These are phyloP conservation scores for Spinellus fusiger DNA, from an alignment of 192 early-diverging fungal genomes.

Conservation along the genomic window DNA sequence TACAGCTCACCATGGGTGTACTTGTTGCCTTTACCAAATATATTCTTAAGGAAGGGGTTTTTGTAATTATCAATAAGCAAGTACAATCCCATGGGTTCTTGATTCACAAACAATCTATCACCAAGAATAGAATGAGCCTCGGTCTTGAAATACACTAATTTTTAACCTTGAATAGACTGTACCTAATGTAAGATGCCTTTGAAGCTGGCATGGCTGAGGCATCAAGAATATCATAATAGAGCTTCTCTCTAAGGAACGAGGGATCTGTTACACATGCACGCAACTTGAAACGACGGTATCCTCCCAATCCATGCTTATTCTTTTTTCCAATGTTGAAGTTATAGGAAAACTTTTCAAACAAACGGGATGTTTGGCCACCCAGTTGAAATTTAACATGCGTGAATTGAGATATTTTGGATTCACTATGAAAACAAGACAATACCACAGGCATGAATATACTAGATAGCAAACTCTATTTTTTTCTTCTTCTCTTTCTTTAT, in stretches of 20 bases:
- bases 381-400: constrained; percentile 1
- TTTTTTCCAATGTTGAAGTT: background rate
- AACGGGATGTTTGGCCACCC: background rate
- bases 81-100: constrained; percentile 28
- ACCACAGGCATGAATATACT: background rate
- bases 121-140: background rate
- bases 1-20: constrained; percentile 5
- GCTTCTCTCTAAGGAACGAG: constrained; percentile 32
- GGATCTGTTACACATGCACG: constrained; percentile 30
- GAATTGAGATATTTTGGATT: background rate
- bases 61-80: constrained; percentile 37
- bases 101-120: constrained; percentile 29
- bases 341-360: constrained; percentile 12
- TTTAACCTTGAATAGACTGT: background rate
- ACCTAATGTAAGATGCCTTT: constrained; percentile 22
- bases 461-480: no score
- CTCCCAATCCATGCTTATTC: background rate
- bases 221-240: constrained; percentile 34
- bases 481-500: no score
- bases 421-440: background rate
- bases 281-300: constrained; percentile 28
- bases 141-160: background rate
- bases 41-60: constrained; percentile 31
- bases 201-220: constrained; percentile 27
- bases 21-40: constrained; percentile 18